Evolutionary conservation across 352 stramenopile genomes (phyloP), one percentile per base, ranked within the genome.

Genomic region (Globisporangium uncinulatum): DNA sequence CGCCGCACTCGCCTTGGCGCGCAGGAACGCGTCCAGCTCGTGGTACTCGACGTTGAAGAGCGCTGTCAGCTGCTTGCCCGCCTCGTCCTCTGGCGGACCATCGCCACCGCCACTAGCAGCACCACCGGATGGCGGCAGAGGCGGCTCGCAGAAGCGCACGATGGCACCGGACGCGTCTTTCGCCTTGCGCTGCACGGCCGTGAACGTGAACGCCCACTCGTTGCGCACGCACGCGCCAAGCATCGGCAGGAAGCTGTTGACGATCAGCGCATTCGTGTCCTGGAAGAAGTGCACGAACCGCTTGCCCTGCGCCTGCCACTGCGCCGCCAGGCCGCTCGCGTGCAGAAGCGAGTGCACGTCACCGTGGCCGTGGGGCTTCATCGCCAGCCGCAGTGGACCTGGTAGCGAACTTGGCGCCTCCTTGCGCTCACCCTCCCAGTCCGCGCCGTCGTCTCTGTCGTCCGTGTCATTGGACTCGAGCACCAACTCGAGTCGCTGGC

Each of bases 341-440:
- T 94, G 81, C 51, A 98, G 75, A 24, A 99, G 68, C 36, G 91
- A 86, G 74, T 99, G 97, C 24, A 99, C 96, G 72, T 99, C 97
- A 36, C 97, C 97, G 62, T 99, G 97, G 39, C 97, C 97, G 63
- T 99, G 97, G 0, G 97, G 97, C 71, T 99, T 99, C 59, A 96
- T 98, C 63, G 96, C 54, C 14, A 85, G 36, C 20, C 55, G 52
- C 13, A 61, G 53, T 6, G 49, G 49, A 39, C 34, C 10, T 13
- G 34, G 6, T 8, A 8, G 34, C 2, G 34, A 13, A 13, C 34
- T 39, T 13, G 34, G 7, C 10, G 34, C 34, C 7, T 3, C 34
- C 34, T 39, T 39, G 34, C 34, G 34, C 34, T 39, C 34, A 6
- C 34, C 34, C 6, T 39, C 34, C 6, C 34, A 13, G 13, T 63